phyloP scores from a whole-genome alignment of 495 filamentous ascomycete genomes.

The Bacidia rubella region DNA sequence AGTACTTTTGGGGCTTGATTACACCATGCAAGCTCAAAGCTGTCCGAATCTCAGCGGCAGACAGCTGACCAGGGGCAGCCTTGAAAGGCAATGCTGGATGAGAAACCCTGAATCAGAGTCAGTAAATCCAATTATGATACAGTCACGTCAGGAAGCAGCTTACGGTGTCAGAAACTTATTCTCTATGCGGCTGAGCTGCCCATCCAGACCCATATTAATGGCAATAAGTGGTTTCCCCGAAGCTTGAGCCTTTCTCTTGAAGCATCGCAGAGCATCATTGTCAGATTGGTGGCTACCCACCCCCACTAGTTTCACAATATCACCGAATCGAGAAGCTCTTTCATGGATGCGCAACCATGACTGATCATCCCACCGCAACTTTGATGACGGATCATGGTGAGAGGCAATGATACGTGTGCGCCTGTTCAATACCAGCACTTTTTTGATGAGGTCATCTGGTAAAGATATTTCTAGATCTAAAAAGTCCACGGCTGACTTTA shows the following conservation, averaged over 20 bases:
- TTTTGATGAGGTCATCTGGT: constrained; percentile 55
- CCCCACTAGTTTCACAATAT: constrained; percentile 90
- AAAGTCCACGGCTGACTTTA: constrained; percentile 78
- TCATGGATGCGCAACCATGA: constrained; percentile 84
- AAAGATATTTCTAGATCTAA: constrained; percentile 87
- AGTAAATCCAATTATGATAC: no score
- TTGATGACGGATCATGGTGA: constrained; percentile 74
- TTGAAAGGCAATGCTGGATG: constrained; percentile 82
- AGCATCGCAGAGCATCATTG: constrained; percentile 73
- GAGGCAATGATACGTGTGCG: constrained; percentile 80
- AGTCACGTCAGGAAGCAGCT: no score
- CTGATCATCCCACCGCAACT: constrained; percentile 74
- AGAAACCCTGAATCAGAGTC: no score
- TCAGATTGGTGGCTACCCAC: constrained; percentile 64
- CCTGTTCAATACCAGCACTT: constrained; percentile 54
- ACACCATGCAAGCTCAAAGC: constrained; percentile 68
- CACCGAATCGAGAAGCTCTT: constrained; percentile 69
- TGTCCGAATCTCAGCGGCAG: constrained; percentile 72
- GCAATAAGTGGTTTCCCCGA: constrained; percentile 75
- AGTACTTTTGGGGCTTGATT: constrained; percentile 64
- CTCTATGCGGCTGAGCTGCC: constrained; percentile 78
- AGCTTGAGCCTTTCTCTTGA: constrained; percentile 60
- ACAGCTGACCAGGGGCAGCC: constrained; percentile 89
- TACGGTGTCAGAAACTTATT: constrained; percentile 91
- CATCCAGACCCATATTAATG: constrained; percentile 85